phyloP scores from a whole-genome alignment of 2,329 filamentous ascomycete species.

The Colletotrichum simmondsii region DNA sequence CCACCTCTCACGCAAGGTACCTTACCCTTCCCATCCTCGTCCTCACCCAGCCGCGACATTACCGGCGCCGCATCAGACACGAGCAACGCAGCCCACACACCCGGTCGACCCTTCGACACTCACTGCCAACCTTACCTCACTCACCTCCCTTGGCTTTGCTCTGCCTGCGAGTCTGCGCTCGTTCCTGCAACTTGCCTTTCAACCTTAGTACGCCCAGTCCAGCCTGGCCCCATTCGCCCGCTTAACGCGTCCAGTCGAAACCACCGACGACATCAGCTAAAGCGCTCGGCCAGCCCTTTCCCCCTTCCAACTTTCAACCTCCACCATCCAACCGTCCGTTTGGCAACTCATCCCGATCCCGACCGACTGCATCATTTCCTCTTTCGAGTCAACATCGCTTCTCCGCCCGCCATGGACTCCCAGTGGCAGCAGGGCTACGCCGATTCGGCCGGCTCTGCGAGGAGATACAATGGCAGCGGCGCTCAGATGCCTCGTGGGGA shows the following conservation, averaged over 20 bases:
- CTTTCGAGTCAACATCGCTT: slow-evolving; percentile 28
- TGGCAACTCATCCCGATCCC: slow-evolving; percentile 10
- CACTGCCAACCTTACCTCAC: not conserved
- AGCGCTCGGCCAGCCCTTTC: slow-evolving; percentile 23
- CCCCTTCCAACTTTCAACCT: slow-evolving; percentile 32
- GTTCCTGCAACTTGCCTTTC: slow-evolving; percentile 8
- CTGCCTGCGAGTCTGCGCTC: slow-evolving; percentile 8
- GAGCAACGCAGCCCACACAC: slow-evolving; percentile 1
- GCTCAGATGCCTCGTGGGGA: slow-evolving; percentile 48
- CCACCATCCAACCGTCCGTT: slow-evolving; percentile 15
- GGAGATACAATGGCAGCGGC: slow-evolving; percentile 69
- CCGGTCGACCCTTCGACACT: slow-evolving; percentile 1
- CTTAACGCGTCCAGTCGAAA: slow-evolving; percentile 34
- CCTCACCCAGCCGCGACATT: not conserved
- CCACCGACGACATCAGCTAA: slow-evolving; percentile 33
- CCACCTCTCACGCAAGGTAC: not conserved
- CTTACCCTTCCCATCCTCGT: not conserved
- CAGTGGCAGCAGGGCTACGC: slow-evolving; percentile 70
- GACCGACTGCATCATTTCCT: slow-evolving; percentile 16
- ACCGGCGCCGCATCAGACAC: slow-evolving; percentile 16
- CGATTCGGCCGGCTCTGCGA: slow-evolving; percentile 71
- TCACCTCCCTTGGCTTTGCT: slow-evolving; percentile 3
- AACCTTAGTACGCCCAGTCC: slow-evolving; percentile 26
- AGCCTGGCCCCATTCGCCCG: slow-evolving; percentile 31
- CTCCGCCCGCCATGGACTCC: slow-evolving; percentile 57